These are phyloP conservation scores for Pichia membranifaciens DNA, from an alignment of 805 yeast genomes.

Conservation along the genomic window DNA sequence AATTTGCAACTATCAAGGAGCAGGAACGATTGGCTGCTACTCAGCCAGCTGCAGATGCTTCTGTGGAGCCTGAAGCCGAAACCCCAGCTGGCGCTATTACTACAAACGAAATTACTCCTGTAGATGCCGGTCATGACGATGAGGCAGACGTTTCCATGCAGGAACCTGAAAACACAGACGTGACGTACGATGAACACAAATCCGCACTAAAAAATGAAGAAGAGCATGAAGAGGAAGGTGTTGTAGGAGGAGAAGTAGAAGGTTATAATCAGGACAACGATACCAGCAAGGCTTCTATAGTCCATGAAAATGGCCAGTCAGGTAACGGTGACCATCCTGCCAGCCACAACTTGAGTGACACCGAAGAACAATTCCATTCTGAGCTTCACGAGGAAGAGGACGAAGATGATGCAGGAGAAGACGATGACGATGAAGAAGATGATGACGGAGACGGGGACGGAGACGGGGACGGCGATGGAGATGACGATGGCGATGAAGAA, in stretches of 20 bases:
- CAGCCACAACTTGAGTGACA: neutral
- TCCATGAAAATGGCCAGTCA: neutral
- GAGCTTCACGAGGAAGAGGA: constrained; percentile 1
- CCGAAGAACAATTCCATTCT: neutral
- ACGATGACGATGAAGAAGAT: constrained; percentile 8
- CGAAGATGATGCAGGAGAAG: constrained; percentile 5
- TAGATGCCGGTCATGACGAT: constrained; percentile 5
- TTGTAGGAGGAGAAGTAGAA: neutral
- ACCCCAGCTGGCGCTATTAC: neutral
- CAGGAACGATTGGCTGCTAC: constrained; percentile 12
- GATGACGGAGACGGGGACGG: constrained; percentile 3
- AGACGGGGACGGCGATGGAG: constrained; percentile 13
- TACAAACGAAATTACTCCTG: constrained; percentile 1
- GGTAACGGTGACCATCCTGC: neutral
- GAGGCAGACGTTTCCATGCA: neutral
- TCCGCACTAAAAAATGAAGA: no score
- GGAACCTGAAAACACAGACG: neutral
- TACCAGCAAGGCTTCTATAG: neutral
- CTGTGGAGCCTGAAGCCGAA: constrained; percentile 7
- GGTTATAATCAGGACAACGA: neutral
- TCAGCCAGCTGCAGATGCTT: constrained; percentile 1
- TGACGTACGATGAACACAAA: neutral
- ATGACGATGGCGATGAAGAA: constrained; percentile 4
- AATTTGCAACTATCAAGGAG: constrained; percentile 27
- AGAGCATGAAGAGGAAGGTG: constrained; percentile 2